A percentile compares a stretch with the other conserved stretches of the same genome.
Conservation (phyloP, 306 rosid genomes). For the Arachis stenosperma region DNA sequence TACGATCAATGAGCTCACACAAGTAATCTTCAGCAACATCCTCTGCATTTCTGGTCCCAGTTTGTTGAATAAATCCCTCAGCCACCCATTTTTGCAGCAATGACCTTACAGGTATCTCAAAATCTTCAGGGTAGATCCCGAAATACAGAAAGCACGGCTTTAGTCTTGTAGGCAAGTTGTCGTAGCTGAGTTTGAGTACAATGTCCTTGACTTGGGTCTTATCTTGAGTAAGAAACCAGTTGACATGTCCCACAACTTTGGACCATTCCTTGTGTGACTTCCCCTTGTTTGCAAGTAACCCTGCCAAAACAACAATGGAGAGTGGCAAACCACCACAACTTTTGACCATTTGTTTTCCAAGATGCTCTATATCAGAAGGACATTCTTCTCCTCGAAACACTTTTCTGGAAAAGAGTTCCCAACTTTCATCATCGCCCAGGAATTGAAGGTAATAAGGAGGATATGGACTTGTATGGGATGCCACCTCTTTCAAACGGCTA, state of each 20-base stretch:
- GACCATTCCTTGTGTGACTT: conserved; percentile 31
- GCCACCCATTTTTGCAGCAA: conserved; percentile 29
- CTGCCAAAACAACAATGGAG: conserved; percentile 34
- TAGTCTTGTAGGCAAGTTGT: conserved; percentile 20
- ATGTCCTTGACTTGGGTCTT: not conserved
- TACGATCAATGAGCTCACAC: conserved; percentile 39
- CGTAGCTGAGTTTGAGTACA: conserved; percentile 38
- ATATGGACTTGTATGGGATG: not conserved
- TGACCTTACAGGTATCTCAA: conserved; percentile 17
- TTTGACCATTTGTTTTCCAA: conserved; percentile 11
- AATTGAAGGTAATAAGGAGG: conserved; percentile 9
- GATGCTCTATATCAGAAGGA: not conserved
- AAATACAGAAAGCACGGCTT: conserved; percentile 42
- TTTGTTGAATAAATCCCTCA: conserved; percentile 36
- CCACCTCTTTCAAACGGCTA: conserved; percentile 32
- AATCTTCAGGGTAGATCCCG: conserved; percentile 37
- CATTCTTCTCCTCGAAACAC: conserved; percentile 3
- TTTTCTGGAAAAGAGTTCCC: conserved; percentile 37
- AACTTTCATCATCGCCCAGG: conserved; percentile 34
- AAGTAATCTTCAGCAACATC: conserved; percentile 40
- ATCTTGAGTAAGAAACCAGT: conserved; percentile 23
- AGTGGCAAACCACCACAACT: conserved; percentile 38
- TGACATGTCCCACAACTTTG: conserved; percentile 21
- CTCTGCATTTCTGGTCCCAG: not conserved
- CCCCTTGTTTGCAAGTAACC: conserved; percentile 26